Percentiles rank a stretch among this genome's conserved stretches.
Conservation (phyloP, 78 protist species). For the Dictyostelium citrinum region DNA sequence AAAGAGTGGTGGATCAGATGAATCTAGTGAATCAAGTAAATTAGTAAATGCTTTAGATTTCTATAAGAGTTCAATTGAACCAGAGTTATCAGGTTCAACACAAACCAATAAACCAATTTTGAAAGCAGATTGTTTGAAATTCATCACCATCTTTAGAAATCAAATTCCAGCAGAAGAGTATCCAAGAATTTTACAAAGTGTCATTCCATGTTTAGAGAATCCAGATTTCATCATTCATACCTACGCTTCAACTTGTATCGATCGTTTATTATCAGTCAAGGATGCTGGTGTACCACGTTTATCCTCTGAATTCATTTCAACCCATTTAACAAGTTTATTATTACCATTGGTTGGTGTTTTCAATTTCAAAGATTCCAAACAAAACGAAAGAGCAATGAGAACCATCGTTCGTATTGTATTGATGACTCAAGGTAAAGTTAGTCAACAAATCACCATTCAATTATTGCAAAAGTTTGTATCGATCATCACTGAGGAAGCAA, state of each 20-base stretch:
- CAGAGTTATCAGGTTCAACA: constrained; percentile 74
- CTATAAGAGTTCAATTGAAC: constrained; percentile 78
- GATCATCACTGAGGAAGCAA: constrained; percentile 68
- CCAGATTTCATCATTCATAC: constrained; percentile 86
- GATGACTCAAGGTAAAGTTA: constrained; percentile 20
- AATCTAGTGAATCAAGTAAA: neutral
- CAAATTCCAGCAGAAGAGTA: constrained; percentile 69
- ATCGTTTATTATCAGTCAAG: constrained; percentile 80
- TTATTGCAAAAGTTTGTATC: constrained; percentile 26
- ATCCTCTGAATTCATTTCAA: neutral
- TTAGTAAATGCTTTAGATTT: constrained; percentile 73
- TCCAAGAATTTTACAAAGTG: constrained; percentile 9
- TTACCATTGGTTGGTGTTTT: constrained; percentile 73
- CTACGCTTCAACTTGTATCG: constrained; percentile 90
- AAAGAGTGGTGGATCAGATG: constrained; percentile 2
- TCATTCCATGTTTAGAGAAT: constrained; percentile 43
- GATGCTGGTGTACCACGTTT: constrained; percentile 61
- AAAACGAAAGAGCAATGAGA: constrained; percentile 83
- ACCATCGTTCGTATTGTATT: constrained; percentile 36
- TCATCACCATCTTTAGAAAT: constrained; percentile 86
- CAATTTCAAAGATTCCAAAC: constrained; percentile 13
- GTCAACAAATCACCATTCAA: neutral
- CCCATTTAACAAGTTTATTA: constrained; percentile 39
- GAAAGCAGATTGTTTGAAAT: constrained; percentile 92
- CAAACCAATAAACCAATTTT: constrained; percentile 69